phyloP scores from a whole-genome alignment of 129 eudicot genomes.

The Centrapalus pauciflorus region DNA sequence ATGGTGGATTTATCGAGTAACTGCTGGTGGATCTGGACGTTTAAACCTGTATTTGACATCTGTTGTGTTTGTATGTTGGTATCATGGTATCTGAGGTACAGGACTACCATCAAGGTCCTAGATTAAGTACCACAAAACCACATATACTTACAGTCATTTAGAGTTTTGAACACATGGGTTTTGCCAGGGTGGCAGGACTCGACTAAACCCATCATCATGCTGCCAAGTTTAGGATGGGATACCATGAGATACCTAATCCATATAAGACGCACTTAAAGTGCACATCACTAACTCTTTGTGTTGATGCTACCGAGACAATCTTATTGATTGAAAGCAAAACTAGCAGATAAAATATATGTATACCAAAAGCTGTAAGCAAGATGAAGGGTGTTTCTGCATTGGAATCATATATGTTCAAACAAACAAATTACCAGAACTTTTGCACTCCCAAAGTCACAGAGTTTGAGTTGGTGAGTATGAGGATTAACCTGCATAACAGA shows the following conservation, averaged over 20 bases:
- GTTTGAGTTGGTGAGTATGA: constrained; percentile 67
- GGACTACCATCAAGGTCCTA: background rate
- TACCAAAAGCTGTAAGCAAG: background rate
- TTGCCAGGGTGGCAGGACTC: no score
- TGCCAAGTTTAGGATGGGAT: background rate
- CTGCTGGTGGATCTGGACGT: no score
- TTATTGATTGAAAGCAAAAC: constrained; percentile 1
- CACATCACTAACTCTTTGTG: background rate
- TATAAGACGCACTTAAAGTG: background rate
- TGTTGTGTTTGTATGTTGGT: no score
- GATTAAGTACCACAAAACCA: background rate
- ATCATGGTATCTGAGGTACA: no score
- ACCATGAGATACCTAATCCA: background rate
- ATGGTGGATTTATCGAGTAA: no score
- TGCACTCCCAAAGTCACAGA: constrained; percentile 81
- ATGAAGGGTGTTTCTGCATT: background rate
- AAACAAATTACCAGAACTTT: constrained; percentile 57
- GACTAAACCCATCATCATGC: no score
- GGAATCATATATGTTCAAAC: background rate
- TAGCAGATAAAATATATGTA: background rate
- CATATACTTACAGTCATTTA: background rate
- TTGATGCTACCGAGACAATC: background rate
- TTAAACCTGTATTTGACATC: no score
- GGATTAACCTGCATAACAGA: constrained; percentile 57
- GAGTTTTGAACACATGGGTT: background rate